Evolutionary conservation across 805 yeast species (phyloP), one percentile per base, ranked within the genome.

Genomic region (Wickerhamomyces alni): DNA sequence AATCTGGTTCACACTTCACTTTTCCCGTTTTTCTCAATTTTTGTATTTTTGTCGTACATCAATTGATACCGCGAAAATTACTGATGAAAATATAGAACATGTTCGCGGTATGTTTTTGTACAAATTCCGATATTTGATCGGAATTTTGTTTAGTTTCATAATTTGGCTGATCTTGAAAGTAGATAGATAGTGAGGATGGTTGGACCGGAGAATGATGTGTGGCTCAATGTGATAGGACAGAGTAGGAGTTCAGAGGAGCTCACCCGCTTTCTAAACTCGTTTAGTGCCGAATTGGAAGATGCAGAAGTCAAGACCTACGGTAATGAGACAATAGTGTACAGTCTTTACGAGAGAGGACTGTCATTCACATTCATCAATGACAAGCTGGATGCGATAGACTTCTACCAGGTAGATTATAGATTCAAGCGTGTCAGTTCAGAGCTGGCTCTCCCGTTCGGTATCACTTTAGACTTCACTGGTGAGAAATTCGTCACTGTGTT

Each of bases 321-420:
- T 5, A 39, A 36, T 29, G 41, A 37, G 13, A 41, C 43, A 9
- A 27, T 38, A 9, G 34, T 35, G 5, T 55, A 58, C 43, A 58
- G 51, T 38, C 52, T 44, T 27, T 47, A 53, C 29, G 17, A 40
- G 1, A 13, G 43, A 12, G 64, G 64, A 2, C 25, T 59, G 3
- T 48, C 63, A 0, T 35, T 58, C 5, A 30, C 42, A 12, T 42
- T 45, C 18, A 17, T 36, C 3, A 21, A 35, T 2, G 43, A 18
- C 4, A 45, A 38, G 17, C 33, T 65, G 8, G 71, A 66, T 30
- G 51, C 65, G 32, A 42, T 66, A 5, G 71, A 66, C 33, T 62
- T 63, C 46, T 66, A 55, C 38, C 38, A 50, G 17, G 43, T 35
- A 7, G 57, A 55, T 38, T 40, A 42, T 27, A 36, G 44, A 17